Conservation (phyloP, 768 basidiomycete species). For the Serendipita vermifera region DNA sequence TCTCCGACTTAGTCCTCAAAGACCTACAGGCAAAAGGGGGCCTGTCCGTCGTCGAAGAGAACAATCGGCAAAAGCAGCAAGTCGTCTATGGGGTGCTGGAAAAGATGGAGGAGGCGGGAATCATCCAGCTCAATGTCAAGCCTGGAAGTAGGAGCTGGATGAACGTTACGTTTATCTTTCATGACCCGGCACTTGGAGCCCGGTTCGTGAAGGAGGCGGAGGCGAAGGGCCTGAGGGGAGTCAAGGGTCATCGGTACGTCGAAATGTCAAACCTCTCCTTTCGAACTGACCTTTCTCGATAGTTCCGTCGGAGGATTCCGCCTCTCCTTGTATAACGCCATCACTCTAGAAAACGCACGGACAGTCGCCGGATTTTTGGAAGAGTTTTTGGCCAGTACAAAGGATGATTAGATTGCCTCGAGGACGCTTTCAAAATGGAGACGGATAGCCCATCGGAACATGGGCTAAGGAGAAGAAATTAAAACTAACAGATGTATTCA, state of each 20-base stretch:
- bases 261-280: background rate
- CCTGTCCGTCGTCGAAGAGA: conserved; percentile 45
- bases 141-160: conserved; percentile 79
- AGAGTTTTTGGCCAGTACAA: conserved; percentile 19
- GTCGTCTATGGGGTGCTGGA: conserved; percentile 63
- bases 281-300: background rate
- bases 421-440: too few relatives aligned
- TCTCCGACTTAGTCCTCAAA: conserved; percentile 72
- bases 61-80: conserved; percentile 60
- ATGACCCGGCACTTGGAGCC: conserved; percentile 44
- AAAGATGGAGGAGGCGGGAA: conserved; percentile 55
- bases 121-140: conserved; percentile 59
- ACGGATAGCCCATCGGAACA: too few relatives aligned
- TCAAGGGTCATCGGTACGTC: conserved; percentile 79
- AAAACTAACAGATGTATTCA: too few relatives aligned
- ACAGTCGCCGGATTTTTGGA: conserved; percentile 28
- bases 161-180: conserved; percentile 81
- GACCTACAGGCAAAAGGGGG: conserved; percentile 55
- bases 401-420: too few relatives aligned
- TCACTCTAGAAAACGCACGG: conserved; percentile 63
- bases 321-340: conserved; percentile 79
- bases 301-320: conserved; percentile 59
- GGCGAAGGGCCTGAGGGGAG: conserved; percentile 60
- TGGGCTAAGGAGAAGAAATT: too few relatives aligned
- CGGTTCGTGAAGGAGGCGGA: conserved; percentile 74